A percentile compares a stretch with the other conserved stretches of the same genome.
Evolutionary conservation across 768 basidiomycete genomes (phyloP).

Genomic region (Symmetrospora coprosmae): DNA sequence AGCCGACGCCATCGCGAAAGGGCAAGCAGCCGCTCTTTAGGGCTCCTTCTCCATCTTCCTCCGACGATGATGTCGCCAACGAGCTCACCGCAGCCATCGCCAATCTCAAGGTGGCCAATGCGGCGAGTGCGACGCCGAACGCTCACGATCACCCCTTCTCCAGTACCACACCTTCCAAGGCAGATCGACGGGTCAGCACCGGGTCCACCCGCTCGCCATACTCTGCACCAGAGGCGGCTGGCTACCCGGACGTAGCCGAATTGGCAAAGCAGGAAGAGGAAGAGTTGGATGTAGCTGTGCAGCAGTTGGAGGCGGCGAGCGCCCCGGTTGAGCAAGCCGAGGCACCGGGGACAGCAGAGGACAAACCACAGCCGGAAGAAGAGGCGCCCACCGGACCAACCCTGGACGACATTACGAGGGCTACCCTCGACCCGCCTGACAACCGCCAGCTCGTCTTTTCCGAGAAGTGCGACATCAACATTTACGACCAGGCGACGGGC

Average conservation of each 20-base stretch:
- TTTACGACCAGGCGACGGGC: slow-evolving; percentile 40
- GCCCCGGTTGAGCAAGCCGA: not conserved
- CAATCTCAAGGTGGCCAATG: not conserved
- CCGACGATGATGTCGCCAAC: slow-evolving; percentile 14
- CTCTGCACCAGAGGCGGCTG: not conserved
- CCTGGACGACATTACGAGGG: slow-evolving; percentile 35
- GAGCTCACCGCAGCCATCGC: slow-evolving; percentile 28
- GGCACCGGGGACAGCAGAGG: not conserved
- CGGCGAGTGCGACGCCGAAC: too few species aligned
- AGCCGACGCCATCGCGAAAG: not conserved
- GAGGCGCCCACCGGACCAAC: slow-evolving; percentile 18
- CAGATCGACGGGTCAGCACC: too few species aligned
- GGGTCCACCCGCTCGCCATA: not conserved
- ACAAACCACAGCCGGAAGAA: slow-evolving; percentile 11
- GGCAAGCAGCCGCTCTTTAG: slow-evolving; percentile 29
- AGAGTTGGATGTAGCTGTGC: too few species aligned
- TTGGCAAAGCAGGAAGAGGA: too few species aligned
- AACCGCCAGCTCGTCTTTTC: slow-evolving; percentile 19
- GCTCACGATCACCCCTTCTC: too few species aligned
- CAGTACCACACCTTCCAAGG: too few species aligned
- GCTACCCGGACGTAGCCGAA: not conserved
- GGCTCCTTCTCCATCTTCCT: slow-evolving; percentile 13
- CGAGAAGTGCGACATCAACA: slow-evolving; percentile 37
- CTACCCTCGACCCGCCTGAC: slow-evolving; percentile 33
- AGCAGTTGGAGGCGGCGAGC: too few species aligned